These are phyloP conservation scores for Actinomortierella ambigua DNA, from an alignment of 371 early-diverging fungal genomes.

Conservation along the genomic window DNA sequence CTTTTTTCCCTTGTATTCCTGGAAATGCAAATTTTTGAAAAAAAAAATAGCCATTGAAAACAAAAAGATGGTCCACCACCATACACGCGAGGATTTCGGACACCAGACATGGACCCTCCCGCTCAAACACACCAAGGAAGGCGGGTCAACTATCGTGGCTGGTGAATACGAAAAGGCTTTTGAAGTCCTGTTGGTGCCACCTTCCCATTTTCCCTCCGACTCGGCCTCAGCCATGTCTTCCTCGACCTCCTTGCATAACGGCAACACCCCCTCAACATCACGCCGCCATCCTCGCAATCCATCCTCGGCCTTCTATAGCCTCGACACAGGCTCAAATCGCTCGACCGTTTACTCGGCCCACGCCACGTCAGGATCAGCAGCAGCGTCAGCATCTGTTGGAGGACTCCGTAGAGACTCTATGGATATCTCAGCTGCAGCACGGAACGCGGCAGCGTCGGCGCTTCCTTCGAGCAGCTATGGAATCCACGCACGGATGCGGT, in stretches of 20 bases:
- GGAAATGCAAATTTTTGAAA: too few species aligned
- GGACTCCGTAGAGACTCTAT: too few species aligned
- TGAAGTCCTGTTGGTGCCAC: slow-evolving; percentile 15
- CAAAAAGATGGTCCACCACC: slow-evolving; percentile 22
- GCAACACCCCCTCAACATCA: slow-evolving; percentile 9
- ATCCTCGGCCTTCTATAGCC: too few species aligned
- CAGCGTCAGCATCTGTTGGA: slow-evolving; percentile 3
- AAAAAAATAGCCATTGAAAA: slow-evolving; percentile 17
- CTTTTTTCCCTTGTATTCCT: too few species aligned
- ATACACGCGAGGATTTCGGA: slow-evolving; percentile 16
- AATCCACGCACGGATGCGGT: slow-evolving; percentile 11
- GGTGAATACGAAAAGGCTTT: slow-evolving; percentile 29
- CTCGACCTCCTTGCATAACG: not conserved
- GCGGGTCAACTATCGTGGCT: slow-evolving; percentile 20
- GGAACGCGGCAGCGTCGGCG: slow-evolving; percentile 1
- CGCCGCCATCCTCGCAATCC: not conserved
- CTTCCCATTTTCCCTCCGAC: slow-evolving; percentile 4
- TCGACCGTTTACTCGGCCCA: too few species aligned
- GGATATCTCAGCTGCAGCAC: slow-evolving; percentile 1
- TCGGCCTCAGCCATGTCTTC: not conserved
- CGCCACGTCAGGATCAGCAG: slow-evolving; percentile 4
- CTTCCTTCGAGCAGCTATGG: slow-evolving; percentile 22
- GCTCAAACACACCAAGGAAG: slow-evolving; percentile 22
- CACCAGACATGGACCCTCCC: slow-evolving; percentile 27
- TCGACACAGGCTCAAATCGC: too few species aligned